phyloP scores from a whole-genome alignment of 2,329 filamentous ascomycete species.

The Trichophyton equinum region DNA sequence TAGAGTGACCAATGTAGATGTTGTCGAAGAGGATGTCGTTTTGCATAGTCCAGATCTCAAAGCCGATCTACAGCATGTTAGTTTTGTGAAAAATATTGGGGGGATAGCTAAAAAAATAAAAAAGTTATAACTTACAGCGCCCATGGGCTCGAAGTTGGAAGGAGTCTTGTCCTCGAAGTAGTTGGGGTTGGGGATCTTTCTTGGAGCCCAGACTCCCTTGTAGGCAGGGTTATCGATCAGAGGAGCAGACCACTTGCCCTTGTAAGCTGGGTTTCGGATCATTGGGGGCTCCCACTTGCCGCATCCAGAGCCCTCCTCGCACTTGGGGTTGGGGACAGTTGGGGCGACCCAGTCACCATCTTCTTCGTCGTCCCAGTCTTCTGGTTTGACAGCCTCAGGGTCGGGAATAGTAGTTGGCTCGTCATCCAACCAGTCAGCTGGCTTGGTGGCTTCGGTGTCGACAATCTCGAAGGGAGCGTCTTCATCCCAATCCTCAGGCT shows the following conservation, averaged over 20 bases:
- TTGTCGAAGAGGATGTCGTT: constrained; percentile 98
- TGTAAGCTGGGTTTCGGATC: constrained; percentile 92
- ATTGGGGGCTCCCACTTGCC: constrained; percentile 83
- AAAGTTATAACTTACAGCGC: constrained; percentile 56
- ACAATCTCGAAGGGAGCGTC: constrained; percentile 93
- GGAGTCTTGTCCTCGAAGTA: constrained; percentile 97
- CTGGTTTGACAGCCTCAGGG: constrained; percentile 91
- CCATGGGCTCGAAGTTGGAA: constrained; percentile 94
- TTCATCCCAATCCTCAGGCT: constrained; percentile 99
- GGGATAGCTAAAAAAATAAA: not conserved
- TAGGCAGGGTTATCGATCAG: constrained; percentile 95
- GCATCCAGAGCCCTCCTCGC: constrained; percentile 81
- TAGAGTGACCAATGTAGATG: constrained; percentile 97
- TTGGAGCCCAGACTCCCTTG: constrained; percentile 89
- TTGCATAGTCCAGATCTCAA: constrained; percentile 99
- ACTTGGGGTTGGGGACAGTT: constrained; percentile 90
- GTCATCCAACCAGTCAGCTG: constrained; percentile 90
- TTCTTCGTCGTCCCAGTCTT: constrained; percentile 99
- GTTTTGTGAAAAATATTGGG: constrained; percentile 3
- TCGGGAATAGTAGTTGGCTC: constrained; percentile 75
- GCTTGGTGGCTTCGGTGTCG: constrained; percentile 80
- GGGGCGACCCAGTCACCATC: constrained; percentile 95
- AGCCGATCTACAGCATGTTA: constrained; percentile 58
- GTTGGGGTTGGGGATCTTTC: constrained; percentile 92
- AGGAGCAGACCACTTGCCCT: constrained; percentile 95